These are phyloP conservation scores for Bacidia gigantensis DNA, from an alignment of 495 filamentous ascomycete species.

Conservation along the genomic window DNA sequence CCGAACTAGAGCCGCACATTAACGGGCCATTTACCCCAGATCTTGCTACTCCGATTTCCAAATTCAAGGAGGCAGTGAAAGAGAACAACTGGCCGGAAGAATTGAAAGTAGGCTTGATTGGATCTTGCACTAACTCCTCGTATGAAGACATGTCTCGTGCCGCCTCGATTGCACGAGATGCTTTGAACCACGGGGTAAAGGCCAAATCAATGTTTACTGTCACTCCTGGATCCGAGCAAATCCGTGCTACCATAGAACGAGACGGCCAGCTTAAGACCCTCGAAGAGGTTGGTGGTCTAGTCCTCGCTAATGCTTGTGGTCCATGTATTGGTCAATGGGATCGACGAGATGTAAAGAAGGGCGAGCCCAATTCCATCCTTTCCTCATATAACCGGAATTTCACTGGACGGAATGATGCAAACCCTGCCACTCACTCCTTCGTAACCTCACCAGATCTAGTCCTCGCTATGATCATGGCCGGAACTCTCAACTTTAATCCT, in stretches of 20 bases:
- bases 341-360: conserved; percentile 89
- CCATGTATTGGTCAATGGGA: conserved; percentile 83
- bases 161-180: conserved; percentile 89
- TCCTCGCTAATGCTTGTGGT: conserved; percentile 94
- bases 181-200: conserved; percentile 86
- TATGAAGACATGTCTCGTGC: conserved; percentile 98
- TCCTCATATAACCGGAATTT: conserved; percentile 99
- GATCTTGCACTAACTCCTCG: conserved; percentile 98
- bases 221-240: conserved; percentile 95
- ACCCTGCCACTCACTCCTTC: conserved; percentile 96
- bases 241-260: conserved; percentile 86
- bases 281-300: conserved; percentile 92
- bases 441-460: conserved; percentile 97
- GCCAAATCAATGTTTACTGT: conserved; percentile 88
- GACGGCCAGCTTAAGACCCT: conserved; percentile 94
- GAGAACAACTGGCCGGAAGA: conserved; percentile 93
- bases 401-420: conserved; percentile 97
- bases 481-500: conserved; percentile 91
- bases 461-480: conserved; percentile 71
- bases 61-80: conserved; percentile 91
- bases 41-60: conserved; percentile 92
- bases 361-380: conserved; percentile 89
- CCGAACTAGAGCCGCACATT: conserved; percentile 91
- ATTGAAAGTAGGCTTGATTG: conserved; percentile 91
- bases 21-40: conserved; percentile 99